Evolutionary conservation across 2,329 filamentous ascomycete genomes (phyloP), one percentile per base, ranked within the genome.

Genomic region (Nakataea oryzae): DNA sequence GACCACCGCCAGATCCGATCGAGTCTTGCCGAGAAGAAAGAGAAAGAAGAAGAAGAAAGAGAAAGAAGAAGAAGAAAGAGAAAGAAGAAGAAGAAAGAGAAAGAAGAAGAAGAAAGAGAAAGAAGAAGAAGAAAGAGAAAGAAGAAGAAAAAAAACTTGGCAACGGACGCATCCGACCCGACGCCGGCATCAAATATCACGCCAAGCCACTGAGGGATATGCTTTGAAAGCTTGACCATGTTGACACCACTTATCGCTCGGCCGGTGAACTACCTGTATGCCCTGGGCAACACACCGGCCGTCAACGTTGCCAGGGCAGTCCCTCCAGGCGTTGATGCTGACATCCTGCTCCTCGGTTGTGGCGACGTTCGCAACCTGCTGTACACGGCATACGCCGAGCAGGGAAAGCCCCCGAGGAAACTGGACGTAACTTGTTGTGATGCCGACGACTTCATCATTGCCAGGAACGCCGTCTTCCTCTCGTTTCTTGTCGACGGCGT

Each of bases 351-450:
- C 1, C 74, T 87, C 3, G 82, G 80, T 2, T 84, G 80, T 62
- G 81, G 82, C 13, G 84, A 87, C 71, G 71, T 80, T 56, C 77
- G 82, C 14, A 81, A 82, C 64, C 75, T 87, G 30, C 70, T 87
- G 1, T 86, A 79, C 66, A 85, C 83, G 0, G 67, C 74, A 1
- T 81, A 80, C 64, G 68, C 70, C 1, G 74, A 83, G 59, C 21
- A 21, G 41, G 41, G 41, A 47, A 66, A 67, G 50, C 75, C 73
- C 11, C 56, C 64, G 30, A 69, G 79, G 55, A 76, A 75, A 54
- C 69, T 85, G 5, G 81, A 84, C 64, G 71, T 86, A 56, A 86
- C 84, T 1, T 83, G 78, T 62, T 86, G 83, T 68, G 83, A 86
- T 67, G 65, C 74, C 57, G 74, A 83, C 30, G 70, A 77, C 14